Evolutionary conservation across 345 rosid species (phyloP).

Genomic region (Atalantia buxifolia): DNA sequence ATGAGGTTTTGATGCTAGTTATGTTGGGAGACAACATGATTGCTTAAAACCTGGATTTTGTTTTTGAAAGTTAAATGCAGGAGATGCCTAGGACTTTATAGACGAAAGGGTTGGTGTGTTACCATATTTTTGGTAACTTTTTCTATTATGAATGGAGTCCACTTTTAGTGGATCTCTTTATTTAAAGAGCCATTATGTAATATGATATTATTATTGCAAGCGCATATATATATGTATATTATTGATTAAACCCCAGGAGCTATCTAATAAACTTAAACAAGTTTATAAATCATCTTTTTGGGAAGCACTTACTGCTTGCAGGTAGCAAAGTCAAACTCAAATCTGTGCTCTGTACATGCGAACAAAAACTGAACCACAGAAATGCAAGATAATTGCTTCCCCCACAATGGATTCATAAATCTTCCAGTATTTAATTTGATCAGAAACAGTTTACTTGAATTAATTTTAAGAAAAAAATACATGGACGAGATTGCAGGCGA

Average conservation of each 20-base stretch:
- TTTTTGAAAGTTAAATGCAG: not conserved
- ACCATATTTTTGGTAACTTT: no score
- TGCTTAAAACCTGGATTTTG: not conserved
- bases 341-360: not conserved
- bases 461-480: no score
- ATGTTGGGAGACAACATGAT: conserved; percentile 4
- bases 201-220: no score
- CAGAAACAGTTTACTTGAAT: no score
- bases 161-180: not conserved
- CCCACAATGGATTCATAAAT: not conserved
- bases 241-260: not conserved
- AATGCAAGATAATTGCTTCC: not conserved
- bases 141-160: no score
- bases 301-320: not conserved
- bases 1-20: conserved; percentile 27
- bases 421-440: not conserved
- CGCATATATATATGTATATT: not conserved
- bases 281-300: not conserved
- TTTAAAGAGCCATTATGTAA: not conserved
- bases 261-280: not conserved
- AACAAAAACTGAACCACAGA: not conserved
- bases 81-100: not conserved
- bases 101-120: not conserved
- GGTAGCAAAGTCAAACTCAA: not conserved
- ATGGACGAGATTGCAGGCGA: not conserved